These are phyloP conservation scores for Colletotrichum echinochloae DNA, from an alignment of 2,329 filamentous ascomycete species.

Conservation along the genomic window DNA sequence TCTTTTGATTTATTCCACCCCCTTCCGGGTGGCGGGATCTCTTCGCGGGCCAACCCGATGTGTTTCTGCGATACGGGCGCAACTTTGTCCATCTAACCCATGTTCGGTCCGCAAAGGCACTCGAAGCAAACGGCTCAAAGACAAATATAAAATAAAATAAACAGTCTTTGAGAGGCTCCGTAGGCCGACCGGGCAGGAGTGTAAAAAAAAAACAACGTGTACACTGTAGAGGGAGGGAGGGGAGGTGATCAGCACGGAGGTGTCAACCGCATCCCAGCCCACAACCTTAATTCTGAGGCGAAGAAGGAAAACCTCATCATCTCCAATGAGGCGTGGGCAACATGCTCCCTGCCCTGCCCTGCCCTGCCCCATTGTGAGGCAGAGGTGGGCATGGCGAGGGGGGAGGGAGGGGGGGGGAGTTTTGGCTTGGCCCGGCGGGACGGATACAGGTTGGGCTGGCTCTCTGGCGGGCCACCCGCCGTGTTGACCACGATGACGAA, in stretches of 20 bases:
- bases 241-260: conserved; percentile 35
- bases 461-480: too few relatives aligned
- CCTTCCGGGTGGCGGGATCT: too few relatives aligned
- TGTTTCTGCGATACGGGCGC: not conserved
- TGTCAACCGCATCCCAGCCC: conserved; percentile 27
- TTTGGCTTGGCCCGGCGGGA: too few relatives aligned
- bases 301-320: conserved; percentile 7
- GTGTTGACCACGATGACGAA: too few relatives aligned
- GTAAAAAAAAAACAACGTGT: conserved; percentile 11
- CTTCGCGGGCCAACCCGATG: not conserved
- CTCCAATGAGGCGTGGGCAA: too few relatives aligned
- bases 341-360: too few relatives aligned
- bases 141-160: too few relatives aligned
- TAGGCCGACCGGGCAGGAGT: conserved; percentile 4
- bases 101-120: not conserved
- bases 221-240: conserved; percentile 15
- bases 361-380: not conserved
- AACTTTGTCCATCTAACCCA: too few relatives aligned
- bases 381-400: not conserved
- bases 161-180: too few relatives aligned
- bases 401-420: too few relatives aligned
- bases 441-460: too few relatives aligned
- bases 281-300: conserved; percentile 35
- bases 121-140: not conserved
- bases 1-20: too few relatives aligned